Conservation (phyloP, 495 filamentous ascomycete species). For the Penicillium fimorum region DNA sequence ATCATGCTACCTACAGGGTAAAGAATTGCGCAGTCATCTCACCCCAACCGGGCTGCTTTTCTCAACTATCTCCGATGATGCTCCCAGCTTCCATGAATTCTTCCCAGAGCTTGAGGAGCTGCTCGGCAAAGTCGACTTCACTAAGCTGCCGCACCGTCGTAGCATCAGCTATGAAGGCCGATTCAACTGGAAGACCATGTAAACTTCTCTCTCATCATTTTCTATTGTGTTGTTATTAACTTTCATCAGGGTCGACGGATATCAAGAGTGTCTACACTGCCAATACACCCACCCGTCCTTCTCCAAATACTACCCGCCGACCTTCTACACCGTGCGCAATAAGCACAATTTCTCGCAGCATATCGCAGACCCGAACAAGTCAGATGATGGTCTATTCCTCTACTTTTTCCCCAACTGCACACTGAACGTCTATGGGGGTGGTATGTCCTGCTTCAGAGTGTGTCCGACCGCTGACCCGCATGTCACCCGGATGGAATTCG, state of each 20-base stretch:
- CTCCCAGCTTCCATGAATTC: conserved; percentile 54
- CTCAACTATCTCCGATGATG: conserved; percentile 49
- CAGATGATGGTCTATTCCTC: conserved; percentile 55
- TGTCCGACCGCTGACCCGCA: conserved; percentile 54
- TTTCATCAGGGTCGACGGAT: conserved; percentile 53
- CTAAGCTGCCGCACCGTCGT: conserved; percentile 52
- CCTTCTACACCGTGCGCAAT: conserved; percentile 57
- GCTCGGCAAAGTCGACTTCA: conserved; percentile 55
- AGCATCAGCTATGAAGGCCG: conserved; percentile 57
- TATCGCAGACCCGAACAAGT: conserved; percentile 55
- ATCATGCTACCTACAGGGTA: conserved; percentile 20
- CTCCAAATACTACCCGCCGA: conserved; percentile 56
- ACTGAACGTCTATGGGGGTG: conserved; percentile 59
- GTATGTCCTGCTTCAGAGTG: conserved; percentile 59
- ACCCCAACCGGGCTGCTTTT: conserved; percentile 57
- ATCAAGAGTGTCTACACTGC: conserved; percentile 63
- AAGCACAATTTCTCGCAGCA: conserved; percentile 59
- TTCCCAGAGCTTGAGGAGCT: conserved; percentile 55
- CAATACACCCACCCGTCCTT: conserved; percentile 64
- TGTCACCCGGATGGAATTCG: conserved; percentile 60
- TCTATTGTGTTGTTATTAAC: background rate
- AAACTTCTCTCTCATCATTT: conserved; percentile 1
- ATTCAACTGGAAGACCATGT: conserved; percentile 68
- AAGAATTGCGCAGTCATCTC: conserved; percentile 42
- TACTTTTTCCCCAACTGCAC: conserved; percentile 65